phyloP scores from a whole-genome alignment of 2,329 filamentous ascomycete species.

The Rosellinia necatrix region DNA sequence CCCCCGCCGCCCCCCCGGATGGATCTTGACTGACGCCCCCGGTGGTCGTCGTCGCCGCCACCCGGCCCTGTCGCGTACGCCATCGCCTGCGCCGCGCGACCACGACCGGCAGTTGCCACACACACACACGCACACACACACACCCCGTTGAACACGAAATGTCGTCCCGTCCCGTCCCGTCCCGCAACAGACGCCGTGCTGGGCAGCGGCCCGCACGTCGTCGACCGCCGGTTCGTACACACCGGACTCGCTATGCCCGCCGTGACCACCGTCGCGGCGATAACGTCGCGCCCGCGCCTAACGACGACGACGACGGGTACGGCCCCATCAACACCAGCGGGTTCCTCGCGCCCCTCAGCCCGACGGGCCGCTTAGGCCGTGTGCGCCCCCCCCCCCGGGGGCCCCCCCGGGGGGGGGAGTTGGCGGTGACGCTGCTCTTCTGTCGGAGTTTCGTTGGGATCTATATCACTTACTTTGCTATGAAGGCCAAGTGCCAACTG shows the following conservation, averaged over 20 bases:
- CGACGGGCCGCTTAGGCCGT: slow-evolving; percentile 60
- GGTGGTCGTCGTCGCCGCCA: slow-evolving; percentile 46
- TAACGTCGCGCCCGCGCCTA: slow-evolving; percentile 57
- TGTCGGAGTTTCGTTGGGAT: neutral
- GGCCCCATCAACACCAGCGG: slow-evolving; percentile 59
- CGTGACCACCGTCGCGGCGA: slow-evolving; percentile 58
- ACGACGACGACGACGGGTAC: slow-evolving; percentile 52
- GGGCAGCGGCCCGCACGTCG: slow-evolving; percentile 48
- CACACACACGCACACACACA: no score
- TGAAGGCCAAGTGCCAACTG: slow-evolving; percentile 32
- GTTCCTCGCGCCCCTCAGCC: slow-evolving; percentile 56
- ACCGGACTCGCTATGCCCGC: slow-evolving; percentile 59
- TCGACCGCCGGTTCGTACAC: slow-evolving; percentile 49
- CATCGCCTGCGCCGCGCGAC: slow-evolving; percentile 50
- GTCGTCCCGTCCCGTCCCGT: slow-evolving; percentile 50
- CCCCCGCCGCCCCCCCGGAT: no score
- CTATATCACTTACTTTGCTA: slow-evolving; percentile 16
- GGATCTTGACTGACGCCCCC: slow-evolving; percentile 54
- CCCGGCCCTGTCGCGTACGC: slow-evolving; percentile 61
- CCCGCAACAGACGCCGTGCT: no score
- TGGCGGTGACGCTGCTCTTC: no score
- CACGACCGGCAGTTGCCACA: slow-evolving; percentile 60
- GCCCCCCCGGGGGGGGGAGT: no score
- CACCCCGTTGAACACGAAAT: slow-evolving; percentile 55
- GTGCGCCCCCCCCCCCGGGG: no score